Percentiles rank a stretch among this genome's conserved stretches.
Conservation (phyloP, 1,139 yeast species). For the Debaryomyces psychrophilus region DNA sequence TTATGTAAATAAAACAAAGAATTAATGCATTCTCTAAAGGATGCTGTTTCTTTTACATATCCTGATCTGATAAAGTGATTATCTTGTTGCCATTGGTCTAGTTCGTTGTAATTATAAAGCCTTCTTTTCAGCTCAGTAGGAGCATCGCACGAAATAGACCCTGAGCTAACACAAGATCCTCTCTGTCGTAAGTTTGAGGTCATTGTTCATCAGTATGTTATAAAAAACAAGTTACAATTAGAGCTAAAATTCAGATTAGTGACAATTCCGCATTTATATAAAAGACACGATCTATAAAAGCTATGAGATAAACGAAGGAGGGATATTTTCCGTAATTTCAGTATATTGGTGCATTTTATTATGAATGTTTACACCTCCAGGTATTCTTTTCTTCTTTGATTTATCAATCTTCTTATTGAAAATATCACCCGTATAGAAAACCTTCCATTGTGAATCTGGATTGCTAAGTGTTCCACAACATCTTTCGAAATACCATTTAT, state of each 20-base stretch:
- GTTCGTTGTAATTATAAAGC: constrained; percentile 37
- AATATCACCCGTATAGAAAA: constrained; percentile 66
- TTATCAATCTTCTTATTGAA: constrained; percentile 40
- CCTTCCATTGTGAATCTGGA: constrained; percentile 62
- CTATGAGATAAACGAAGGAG: constrained; percentile 31
- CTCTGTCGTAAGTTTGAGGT: constrained; percentile 2
- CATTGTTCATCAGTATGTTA: neutral
- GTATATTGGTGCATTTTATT: constrained; percentile 32
- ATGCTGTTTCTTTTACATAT: constrained; percentile 71
- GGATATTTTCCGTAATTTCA: constrained; percentile 37
- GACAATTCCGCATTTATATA: neutral
- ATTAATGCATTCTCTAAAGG: constrained; percentile 51
- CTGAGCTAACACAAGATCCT: neutral
- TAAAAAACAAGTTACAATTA: neutral
- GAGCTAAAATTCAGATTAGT: neutral
- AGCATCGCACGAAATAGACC: neutral
- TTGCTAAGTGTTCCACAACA: constrained; percentile 69
- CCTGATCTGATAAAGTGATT: constrained; percentile 77
- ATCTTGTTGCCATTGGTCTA: constrained; percentile 87
- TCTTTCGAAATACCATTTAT: constrained; percentile 96
- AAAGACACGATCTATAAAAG: neutral
- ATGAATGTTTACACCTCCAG: constrained; percentile 31
- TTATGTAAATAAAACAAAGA: constrained; percentile 77
- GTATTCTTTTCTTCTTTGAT: constrained; percentile 18
- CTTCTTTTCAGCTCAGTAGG: constrained; percentile 3